phyloP scores from a whole-genome alignment of 805 yeast genomes.

The Candida rishiriensis region DNA sequence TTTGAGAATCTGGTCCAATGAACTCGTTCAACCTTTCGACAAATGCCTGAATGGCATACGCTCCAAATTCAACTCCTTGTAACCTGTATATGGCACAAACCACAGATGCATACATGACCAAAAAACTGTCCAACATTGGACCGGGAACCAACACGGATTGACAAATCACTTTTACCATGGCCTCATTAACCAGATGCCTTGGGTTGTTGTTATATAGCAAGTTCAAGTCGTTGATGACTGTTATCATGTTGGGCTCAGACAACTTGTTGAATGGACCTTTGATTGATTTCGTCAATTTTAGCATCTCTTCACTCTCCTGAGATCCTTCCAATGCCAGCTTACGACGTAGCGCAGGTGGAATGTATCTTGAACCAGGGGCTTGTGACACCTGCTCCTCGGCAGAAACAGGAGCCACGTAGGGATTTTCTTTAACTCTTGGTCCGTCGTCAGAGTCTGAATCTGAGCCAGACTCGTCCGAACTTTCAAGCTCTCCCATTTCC shows the following conservation, averaged over 20 bases:
- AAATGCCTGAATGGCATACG: conserved; percentile 69
- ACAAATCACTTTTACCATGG: conserved; percentile 56
- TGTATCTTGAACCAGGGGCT: conserved; percentile 43
- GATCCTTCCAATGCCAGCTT: conserved; percentile 35
- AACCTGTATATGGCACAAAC: conserved; percentile 69
- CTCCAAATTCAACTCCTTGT: conserved; percentile 89
- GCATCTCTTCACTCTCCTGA: conserved; percentile 40
- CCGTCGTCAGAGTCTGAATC: conserved; percentile 21
- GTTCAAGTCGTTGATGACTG: conserved; percentile 67
- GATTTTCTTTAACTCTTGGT: conserved; percentile 55
- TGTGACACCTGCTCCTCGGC: conserved; percentile 12
- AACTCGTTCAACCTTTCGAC: conserved; percentile 62
- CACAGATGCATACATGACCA: conserved; percentile 73
- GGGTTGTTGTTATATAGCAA: conserved; percentile 61
- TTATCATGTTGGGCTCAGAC: conserved; percentile 78
- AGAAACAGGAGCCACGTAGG: conserved; percentile 60
- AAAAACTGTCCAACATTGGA: conserved; percentile 70
- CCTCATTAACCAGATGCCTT: conserved; percentile 73
- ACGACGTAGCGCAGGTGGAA: conserved; percentile 84
- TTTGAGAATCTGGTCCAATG: conserved; percentile 25
- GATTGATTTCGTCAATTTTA: conserved; percentile 53
- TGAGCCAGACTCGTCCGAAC: conserved; percentile 16
- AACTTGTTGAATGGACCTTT: conserved; percentile 84
- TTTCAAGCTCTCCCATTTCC: conserved; percentile 30
- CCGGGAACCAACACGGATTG: conserved; percentile 63